Percentiles rank a stretch among this genome's conserved stretches.
These are phyloP conservation scores for Calonectria multiphialidica DNA, from an alignment of 2,329 filamentous ascomycete genomes.

Conservation along the genomic window DNA sequence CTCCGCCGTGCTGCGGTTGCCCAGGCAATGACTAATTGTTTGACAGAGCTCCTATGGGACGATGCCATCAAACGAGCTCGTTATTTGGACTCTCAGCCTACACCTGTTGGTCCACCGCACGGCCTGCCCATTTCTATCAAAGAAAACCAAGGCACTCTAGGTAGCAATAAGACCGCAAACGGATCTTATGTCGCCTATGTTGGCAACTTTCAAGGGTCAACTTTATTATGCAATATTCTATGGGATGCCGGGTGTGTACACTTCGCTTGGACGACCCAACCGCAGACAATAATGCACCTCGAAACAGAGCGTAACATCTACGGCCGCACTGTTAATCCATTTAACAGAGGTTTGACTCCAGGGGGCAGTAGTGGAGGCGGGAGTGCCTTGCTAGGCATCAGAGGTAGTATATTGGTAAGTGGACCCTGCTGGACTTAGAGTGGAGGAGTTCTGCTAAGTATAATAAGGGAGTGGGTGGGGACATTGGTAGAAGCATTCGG, in stretches of 20 bases:
- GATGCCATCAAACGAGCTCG: constrained; percentile 47
- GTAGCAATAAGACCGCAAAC: constrained; percentile 42
- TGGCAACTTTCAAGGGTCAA: constrained; percentile 48
- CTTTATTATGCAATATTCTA: constrained; percentile 45
- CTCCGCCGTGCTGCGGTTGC: constrained; percentile 42
- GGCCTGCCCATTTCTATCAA: constrained; percentile 52
- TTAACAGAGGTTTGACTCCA: constrained; percentile 68
- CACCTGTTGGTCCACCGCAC: constrained; percentile 48
- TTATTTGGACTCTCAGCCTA: constrained; percentile 47
- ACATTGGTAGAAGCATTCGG: constrained; percentile 56
- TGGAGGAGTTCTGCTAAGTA: no score
- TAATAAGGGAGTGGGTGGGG: constrained; percentile 55
- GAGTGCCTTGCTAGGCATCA: constrained; percentile 53
- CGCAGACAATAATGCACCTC: constrained; percentile 66
- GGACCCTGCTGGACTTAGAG: no score
- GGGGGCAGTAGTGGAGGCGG: constrained; percentile 76
- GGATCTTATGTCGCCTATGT: constrained; percentile 47
- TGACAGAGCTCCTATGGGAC: constrained; percentile 50
- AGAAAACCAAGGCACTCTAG: constrained; percentile 51
- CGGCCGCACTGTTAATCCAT: constrained; percentile 72
- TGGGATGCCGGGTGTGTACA: constrained; percentile 47
- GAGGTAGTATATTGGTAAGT: constrained; percentile 56
- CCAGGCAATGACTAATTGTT: constrained; percentile 48
- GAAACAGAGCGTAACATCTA: constrained; percentile 75
- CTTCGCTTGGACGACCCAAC: constrained; percentile 77